These are phyloP conservation scores for Clarireedia paspali DNA, from an alignment of 2,329 filamentous ascomycete genomes.

Conservation along the genomic window DNA sequence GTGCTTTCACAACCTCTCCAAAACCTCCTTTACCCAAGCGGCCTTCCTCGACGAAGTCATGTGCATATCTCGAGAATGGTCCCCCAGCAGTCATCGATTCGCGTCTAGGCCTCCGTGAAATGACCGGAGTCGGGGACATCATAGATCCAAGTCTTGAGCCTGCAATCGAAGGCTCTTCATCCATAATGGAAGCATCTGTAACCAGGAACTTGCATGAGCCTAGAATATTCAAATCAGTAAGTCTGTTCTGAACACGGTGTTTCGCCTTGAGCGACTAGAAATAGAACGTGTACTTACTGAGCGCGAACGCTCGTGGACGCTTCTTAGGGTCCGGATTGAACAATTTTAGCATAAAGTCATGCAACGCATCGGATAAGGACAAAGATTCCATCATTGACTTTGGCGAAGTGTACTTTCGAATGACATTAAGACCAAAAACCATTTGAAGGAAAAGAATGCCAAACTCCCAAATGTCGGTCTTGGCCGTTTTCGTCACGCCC, in stretches of 20 bases:
- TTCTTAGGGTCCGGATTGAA: conserved; percentile 82
- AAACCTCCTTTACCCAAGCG: conserved; percentile 89
- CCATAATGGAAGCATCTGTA: conserved; percentile 52
- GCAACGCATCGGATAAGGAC: conserved; percentile 64
- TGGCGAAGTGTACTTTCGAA: conserved; percentile 73
- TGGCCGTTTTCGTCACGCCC: conserved; percentile 58
- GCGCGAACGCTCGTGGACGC: conserved; percentile 71
- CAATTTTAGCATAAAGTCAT: conserved; percentile 74
- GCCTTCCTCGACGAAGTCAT: conserved; percentile 86
- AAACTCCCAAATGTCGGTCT: conserved; percentile 93
- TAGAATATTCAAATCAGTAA: neutral
- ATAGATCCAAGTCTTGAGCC: conserved; percentile 34
- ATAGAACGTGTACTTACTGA: conserved; percentile 31
- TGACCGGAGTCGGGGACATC: conserved; percentile 35
- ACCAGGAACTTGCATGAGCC: conserved; percentile 56
- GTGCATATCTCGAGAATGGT: conserved; percentile 59
- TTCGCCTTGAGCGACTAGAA: neutral
- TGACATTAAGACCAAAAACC: conserved; percentile 76
- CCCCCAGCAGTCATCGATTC: conserved; percentile 52
- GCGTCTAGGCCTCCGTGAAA: conserved; percentile 44
- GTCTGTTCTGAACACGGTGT: too few species aligned
- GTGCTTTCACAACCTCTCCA: conserved; percentile 90
- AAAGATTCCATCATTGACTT: conserved; percentile 63
- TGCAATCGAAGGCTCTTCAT: conserved; percentile 31
- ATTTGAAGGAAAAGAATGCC: conserved; percentile 89